These are phyloP conservation scores for Trypanosoma boissoni DNA, from an alignment of 208 protist genomes.

Conservation along the genomic window DNA sequence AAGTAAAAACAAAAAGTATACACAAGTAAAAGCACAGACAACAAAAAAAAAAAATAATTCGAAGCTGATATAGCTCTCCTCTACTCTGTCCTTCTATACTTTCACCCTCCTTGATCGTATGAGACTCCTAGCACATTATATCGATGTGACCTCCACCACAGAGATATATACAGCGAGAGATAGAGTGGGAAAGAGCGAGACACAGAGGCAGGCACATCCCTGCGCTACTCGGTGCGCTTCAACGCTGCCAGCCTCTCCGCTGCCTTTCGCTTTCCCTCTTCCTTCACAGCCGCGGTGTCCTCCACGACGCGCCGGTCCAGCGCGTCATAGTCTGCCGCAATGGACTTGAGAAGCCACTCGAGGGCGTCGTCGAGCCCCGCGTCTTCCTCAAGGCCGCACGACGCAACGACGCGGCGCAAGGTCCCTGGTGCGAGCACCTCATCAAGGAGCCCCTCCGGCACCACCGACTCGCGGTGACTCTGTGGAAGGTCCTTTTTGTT, in stretches of 20 bases:
- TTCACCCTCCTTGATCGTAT: too few relatives aligned
- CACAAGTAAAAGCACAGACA: too few relatives aligned
- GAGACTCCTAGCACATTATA: too few relatives aligned
- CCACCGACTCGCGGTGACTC: slow-evolving; percentile 63
- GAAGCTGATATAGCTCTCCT: too few relatives aligned
- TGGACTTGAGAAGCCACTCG: slow-evolving; percentile 80
- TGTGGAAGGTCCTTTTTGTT: slow-evolving; percentile 99
- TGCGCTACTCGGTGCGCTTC: slow-evolving; percentile 23
- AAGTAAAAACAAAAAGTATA: too few relatives aligned
- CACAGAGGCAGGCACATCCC: not conserved
- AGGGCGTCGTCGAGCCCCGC: slow-evolving; percentile 65
- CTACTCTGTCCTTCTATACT: too few relatives aligned
- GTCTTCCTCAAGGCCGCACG: slow-evolving; percentile 81
- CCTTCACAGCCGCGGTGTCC: slow-evolving; percentile 65
- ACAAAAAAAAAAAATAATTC: too few relatives aligned
- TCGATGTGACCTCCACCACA: too few relatives aligned
- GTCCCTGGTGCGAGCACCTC: slow-evolving; percentile 42
- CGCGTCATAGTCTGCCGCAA: slow-evolving; percentile 58
- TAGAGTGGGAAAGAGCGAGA: too few relatives aligned
- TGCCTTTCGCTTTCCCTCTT: slow-evolving; percentile 63
- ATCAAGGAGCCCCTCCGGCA: slow-evolving; percentile 73
- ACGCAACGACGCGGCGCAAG: slow-evolving; percentile 56
- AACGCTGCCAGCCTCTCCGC: slow-evolving; percentile 59
- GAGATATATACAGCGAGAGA: too few relatives aligned
- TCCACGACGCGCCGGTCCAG: slow-evolving; percentile 51